Percentiles rank a stretch among this genome's conserved stretches.
Conservation (phyloP, 495 filamentous ascomycete species). For the Hypoxylon intermedium region DNA sequence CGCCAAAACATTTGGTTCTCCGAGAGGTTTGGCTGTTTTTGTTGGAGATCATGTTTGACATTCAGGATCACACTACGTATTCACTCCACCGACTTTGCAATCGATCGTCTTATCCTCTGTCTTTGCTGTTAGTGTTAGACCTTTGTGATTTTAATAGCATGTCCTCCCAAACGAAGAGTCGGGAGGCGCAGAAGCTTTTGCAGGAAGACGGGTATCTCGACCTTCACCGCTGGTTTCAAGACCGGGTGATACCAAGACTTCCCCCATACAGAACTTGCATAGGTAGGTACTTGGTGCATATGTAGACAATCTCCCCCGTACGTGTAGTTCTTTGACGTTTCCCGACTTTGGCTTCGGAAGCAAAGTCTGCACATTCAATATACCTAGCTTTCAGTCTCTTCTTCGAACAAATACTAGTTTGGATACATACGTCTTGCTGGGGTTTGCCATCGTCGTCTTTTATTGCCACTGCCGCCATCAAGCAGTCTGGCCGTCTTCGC, state of each 20-base stretch:
- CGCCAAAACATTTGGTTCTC: slow-evolving; percentile 3
- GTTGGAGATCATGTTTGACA: not conserved
- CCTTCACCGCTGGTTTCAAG: slow-evolving; percentile 40
- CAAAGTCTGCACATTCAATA: slow-evolving; percentile 2
- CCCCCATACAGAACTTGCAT: slow-evolving; percentile 20
- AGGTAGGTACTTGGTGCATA: slow-evolving; percentile 21
- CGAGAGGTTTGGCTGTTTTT: not conserved
- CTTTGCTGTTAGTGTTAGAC: not conserved
- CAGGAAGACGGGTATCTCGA: slow-evolving; percentile 25
- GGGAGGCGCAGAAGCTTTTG: slow-evolving; percentile 2
- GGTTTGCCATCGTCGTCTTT: slow-evolving; percentile 15
- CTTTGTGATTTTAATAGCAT: slow-evolving; percentile 5
- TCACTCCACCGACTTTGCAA: not conserved
- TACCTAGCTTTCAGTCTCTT: slow-evolving; percentile 16
- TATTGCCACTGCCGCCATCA: slow-evolving; percentile 8
- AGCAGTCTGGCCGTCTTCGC: slow-evolving; percentile 16
- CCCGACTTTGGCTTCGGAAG: slow-evolving; percentile 19
- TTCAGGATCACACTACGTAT: not conserved
- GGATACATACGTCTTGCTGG: slow-evolving; percentile 23
- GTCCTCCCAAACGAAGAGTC: no score
- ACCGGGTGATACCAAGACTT: slow-evolving; percentile 35
- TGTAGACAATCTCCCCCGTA: slow-evolving; percentile 6
- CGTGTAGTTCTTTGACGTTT: slow-evolving; percentile 2
- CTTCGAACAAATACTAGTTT: slow-evolving; percentile 6
- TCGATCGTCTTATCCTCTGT: slow-evolving; percentile 7